phyloP scores from a whole-genome alignment of 106 monocot species.

The Allium fistulosum region DNA sequence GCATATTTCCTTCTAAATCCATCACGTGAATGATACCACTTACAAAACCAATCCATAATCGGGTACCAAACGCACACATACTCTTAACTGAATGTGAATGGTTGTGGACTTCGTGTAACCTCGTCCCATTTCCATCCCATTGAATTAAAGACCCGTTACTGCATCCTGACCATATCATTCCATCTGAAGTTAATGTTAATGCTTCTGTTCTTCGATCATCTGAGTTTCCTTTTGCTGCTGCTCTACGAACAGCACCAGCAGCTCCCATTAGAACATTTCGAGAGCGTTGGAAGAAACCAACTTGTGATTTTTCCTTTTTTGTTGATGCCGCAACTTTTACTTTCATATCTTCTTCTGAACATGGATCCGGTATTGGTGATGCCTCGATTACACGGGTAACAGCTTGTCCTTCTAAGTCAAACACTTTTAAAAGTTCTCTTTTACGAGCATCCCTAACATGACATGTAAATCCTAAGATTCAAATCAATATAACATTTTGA shows the following conservation, averaged over 20 bases:
- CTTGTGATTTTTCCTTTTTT: constrained; percentile 71
- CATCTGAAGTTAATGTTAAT: constrained; percentile 56
- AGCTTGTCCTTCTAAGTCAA: constrained; percentile 78
- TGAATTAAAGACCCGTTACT: constrained; percentile 72
- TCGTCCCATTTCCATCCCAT: constrained; percentile 92
- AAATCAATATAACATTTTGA: neutral
- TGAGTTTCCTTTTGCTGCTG: constrained; percentile 70
- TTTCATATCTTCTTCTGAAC: constrained; percentile 78
- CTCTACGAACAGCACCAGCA: constrained; percentile 90
- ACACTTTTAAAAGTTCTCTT: constrained; percentile 83
- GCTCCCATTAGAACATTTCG: constrained; percentile 91
- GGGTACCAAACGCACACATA: constrained; percentile 65
- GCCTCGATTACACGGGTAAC: constrained; percentile 49
- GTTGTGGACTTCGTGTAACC: constrained; percentile 73
- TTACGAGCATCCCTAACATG: constrained; percentile 78
- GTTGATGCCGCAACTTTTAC: constrained; percentile 47
- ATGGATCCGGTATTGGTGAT: constrained; percentile 31
- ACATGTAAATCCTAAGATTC: neutral
- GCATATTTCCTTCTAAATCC: constrained; percentile 76
- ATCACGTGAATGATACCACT: constrained; percentile 66
- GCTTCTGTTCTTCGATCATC: constrained; percentile 75
- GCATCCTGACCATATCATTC: constrained; percentile 83
- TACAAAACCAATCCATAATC: constrained; percentile 78
- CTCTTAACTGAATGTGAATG: constrained; percentile 56
- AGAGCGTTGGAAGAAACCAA: constrained; percentile 88